Evolutionary conservation across 2,329 filamentous ascomycete species (phyloP).

Genomic region (Sclerotinia spermophila): DNA sequence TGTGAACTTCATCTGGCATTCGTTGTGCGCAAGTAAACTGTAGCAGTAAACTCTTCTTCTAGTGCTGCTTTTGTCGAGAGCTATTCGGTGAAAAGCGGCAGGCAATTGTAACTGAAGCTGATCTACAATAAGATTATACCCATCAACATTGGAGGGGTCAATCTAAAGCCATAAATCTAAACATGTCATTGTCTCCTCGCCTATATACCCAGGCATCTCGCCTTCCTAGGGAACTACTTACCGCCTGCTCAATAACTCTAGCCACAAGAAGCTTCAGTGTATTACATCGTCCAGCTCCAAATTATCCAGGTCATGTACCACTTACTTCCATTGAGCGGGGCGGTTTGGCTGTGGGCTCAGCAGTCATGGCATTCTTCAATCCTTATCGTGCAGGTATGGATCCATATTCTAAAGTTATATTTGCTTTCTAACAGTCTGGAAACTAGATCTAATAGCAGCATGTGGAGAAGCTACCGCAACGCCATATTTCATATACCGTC

Average conservation of each 20-base stretch:
- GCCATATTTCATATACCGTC: slow-evolving; percentile 89
- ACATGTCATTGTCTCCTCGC: slow-evolving; percentile 31
- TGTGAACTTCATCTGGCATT: not conserved
- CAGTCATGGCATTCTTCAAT: slow-evolving; percentile 62
- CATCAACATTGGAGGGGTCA: not conserved
- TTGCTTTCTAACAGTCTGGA: slow-evolving; percentile 7
- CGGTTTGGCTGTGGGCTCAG: slow-evolving; percentile 64
- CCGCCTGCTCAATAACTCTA: slow-evolving; percentile 29
- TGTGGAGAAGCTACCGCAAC: slow-evolving; percentile 93
- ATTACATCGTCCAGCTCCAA: slow-evolving; percentile 65
- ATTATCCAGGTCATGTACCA: slow-evolving; percentile 71
- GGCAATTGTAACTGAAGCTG: not conserved
- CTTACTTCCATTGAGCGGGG: slow-evolving; percentile 74
- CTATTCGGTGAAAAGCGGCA: not conserved
- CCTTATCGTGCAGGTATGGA: slow-evolving; percentile 70
- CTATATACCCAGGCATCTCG: slow-evolving; percentile 20
- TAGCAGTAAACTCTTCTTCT: not conserved
- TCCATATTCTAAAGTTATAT: not conserved
- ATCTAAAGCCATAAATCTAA: not conserved
- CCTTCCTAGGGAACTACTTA: slow-evolving; percentile 31
- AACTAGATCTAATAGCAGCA: slow-evolving; percentile 80
- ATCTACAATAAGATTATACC: not conserved
- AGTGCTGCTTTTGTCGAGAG: slow-evolving; percentile 11
- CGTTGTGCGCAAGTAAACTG: not conserved
- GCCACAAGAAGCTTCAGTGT: slow-evolving; percentile 63